Evolutionary conservation across 2,329 filamentous ascomycete species (phyloP).

Genomic region (Aurifilum marmelostoma): DNA sequence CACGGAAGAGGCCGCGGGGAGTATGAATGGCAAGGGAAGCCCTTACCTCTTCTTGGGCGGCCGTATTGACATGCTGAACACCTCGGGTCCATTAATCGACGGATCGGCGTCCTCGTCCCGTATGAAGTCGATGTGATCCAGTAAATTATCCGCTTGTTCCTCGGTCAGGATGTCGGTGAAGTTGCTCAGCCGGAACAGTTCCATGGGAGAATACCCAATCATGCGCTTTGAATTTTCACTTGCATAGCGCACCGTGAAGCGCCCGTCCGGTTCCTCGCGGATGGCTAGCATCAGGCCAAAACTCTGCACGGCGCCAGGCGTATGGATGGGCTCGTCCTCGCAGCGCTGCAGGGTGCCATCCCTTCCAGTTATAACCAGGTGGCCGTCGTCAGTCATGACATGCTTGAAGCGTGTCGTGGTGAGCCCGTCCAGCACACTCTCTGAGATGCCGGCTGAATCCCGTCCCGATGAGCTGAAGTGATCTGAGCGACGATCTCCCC

Average conservation of each 20-base stretch:
- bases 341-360: conserved; percentile 76
- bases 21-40: background rate
- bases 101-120: conserved; percentile 81
- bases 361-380: conserved; percentile 80
- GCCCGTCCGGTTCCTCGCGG: conserved; percentile 69
- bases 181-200: conserved; percentile 73
- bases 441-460: conserved; percentile 9
- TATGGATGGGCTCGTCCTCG: conserved; percentile 89
- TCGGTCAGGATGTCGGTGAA: conserved; percentile 85
- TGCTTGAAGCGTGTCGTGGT: conserved; percentile 80
- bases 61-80: conserved; percentile 79
- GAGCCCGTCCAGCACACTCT: conserved; percentile 39
- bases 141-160: conserved; percentile 79
- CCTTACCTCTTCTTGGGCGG: conserved; percentile 49
- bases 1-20: background rate
- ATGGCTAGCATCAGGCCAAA: conserved; percentile 80
- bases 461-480: conserved; percentile 20
- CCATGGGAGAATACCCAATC: conserved; percentile 75
- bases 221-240: conserved; percentile 80
- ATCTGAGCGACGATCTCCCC: conserved; percentile 13
- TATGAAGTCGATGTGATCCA: conserved; percentile 88
- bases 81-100: conserved; percentile 76
- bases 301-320: conserved; percentile 78
- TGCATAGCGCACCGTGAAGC: conserved; percentile 70
- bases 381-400: conserved; percentile 73